Evolutionary conservation across 164 flowering plant species (phyloP), one percentile per base, ranked within the genome.

Genomic region (Taxillus chinensis): DNA sequence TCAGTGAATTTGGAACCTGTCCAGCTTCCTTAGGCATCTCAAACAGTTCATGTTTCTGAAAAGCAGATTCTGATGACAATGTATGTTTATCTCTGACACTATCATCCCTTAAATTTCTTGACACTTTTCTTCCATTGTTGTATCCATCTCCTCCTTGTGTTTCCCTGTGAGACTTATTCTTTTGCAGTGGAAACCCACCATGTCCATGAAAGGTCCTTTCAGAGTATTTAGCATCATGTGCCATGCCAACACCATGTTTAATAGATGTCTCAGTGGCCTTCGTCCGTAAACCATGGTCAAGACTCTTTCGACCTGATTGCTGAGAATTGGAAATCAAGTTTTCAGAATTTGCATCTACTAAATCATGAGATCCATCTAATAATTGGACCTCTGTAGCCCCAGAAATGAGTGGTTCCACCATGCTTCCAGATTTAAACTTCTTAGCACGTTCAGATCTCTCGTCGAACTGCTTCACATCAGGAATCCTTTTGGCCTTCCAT

Each of bases 401-500:
- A 67, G 76, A 67, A 55, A 57, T 39, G 16, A 67, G 70, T 38
- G 71, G 74, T 62, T 74, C 81, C 54, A 67, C 41, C 42, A 56
- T 64, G 67, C 62, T 74, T 59, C 75, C 87, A 38, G 71, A 59
- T 70, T 80, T 88, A 15, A 52, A 67, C 67, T 75, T 80, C 73
- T 81, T 87, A 49, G 66, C 46, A 52, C 60, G 78, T 59, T 71
- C 84, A 64, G 83, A 48, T 55, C 71, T 79, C 69, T 76, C 83
- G 70, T 78, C 74, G 7, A 48, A 62, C 55, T 67, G 71, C 45
- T 67, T 72, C 39, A 43, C 16, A 59, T 81, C 83, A 64, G 73
- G 67, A 43, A 63, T 75, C 63, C 78, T 84, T 70, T 79, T 88
- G 61, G 79, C 66, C 62, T 80, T 88, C n/a, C 74, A 59, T 75